Evolutionary conservation across 208 protist species (phyloP), one percentile per base, ranked within the genome.

Genomic region (Trypanosoma melophagium): DNA sequence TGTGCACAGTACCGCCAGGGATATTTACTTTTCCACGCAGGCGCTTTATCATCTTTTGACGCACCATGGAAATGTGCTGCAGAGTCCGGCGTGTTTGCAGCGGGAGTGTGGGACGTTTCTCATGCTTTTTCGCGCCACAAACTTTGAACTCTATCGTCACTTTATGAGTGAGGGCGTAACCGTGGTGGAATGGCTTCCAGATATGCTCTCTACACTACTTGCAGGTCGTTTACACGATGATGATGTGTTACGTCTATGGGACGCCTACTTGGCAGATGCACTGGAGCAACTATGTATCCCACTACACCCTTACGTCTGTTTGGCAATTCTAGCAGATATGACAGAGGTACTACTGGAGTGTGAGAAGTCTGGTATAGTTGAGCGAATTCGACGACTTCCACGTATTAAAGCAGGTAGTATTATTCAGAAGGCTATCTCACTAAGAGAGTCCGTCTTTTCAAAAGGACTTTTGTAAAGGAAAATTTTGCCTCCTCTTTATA

Each of bases 271-370:
- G 7, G 81, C 87, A 7, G 90, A 92, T 63, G 63, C 74, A 3
- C 66, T 71, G 54, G 76, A 79, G 49, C 49, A 79, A 44, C 66
- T 81, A 28, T 74, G 80, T 60, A 81, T 92, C 61, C 80, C 74
- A 7, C 81, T 93, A 47, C 90, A 96, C 60, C 75, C 80, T 3
- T 96, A 87, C 58, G 84, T 93, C 12, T 90, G 83, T 53, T 71
- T 96, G 31, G 87, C 90, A 9, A 78, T 90, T 22, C 73, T 96
- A 10, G 70, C 75, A 2, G 78, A 89, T 56, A 79, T 96, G 74
- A 93, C 87, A 24, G 87, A 94, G 66, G 80, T 90, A 51, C 61
- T 96, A n/a, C 78, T 96, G 38, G 87, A 96, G 74, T 85, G 79
- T 38, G 86, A 89, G 28, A 80, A 81, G 47, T 77, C 64, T 17